Evolutionary conservation across 768 basidiomycete genomes (phyloP), one percentile per base, ranked within the genome.

Genomic region (Baorangia bicolor): DNA sequence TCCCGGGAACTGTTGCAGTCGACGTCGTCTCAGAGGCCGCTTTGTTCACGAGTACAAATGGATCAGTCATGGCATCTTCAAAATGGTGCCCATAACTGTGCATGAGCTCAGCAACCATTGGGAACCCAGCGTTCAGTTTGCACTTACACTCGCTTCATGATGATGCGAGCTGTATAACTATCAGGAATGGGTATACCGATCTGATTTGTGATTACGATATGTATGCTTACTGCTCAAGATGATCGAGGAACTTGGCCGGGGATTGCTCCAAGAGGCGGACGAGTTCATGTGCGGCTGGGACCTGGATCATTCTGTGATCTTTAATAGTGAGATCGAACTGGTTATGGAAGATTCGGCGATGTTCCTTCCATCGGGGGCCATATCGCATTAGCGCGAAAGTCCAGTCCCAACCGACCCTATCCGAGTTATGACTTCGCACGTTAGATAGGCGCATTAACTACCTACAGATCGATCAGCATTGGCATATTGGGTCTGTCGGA

Each of bases 101-200:
- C 14, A 28, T 2, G 3, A n/a, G 27, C 5, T 52, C 27, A 45
- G 20, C 1, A 11, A 28, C 13, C 27, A 28, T 37, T 16, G 4
- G 3, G 13, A 28, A 28, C 42, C 10, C n/a, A 9, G 6, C 14
- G 13, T 28, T 21, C 14, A 23, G 20, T 7, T 28, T 20, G 3
- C n/a, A 45, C 42, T 42, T 18, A 52, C 51, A 52, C 51, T 45
- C 51, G 51, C 14, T 52, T 52, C 51, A 52, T 52, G 34, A 52
- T 52, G 25, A 52, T 52, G 42, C 51, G 51, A 12, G 51, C 51
- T 11, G 51, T 52, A 18, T 52, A 52, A 35, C 51, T 52, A 11
- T 35, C 27, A 9, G 27, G 18, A 34, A 5, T 37, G 23, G 18
- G 14, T 21, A 1, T 3, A 18, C 16, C 25, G 5, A 16, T 14